A percentile compares a stretch with the other conserved stretches of the same genome.
These are phyloP conservation scores for Echinochloa phyllopogon DNA, from an alignment of 176 grass and related monocot genomes.

Conservation along the genomic window DNA sequence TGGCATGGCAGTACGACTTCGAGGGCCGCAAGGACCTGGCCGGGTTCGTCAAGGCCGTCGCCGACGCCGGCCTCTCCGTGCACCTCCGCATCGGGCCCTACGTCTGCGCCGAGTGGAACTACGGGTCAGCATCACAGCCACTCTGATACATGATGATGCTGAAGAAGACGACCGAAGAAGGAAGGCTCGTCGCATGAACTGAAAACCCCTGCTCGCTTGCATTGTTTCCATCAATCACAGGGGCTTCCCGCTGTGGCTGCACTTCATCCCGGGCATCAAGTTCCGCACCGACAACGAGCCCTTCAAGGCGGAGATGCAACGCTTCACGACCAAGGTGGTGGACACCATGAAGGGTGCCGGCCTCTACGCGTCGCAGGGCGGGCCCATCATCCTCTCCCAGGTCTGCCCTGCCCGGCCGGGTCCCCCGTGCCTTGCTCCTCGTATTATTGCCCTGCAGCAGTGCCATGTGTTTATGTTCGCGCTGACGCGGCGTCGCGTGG, in stretches of 20 bases:
- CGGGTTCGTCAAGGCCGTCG: constrained; percentile 82
- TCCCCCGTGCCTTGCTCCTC: neutral
- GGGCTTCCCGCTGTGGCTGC: constrained; percentile 96
- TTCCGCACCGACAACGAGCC: constrained; percentile 93
- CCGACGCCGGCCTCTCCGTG: constrained; percentile 88
- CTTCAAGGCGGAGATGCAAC: constrained; percentile 97
- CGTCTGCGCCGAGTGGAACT: constrained; percentile 99
- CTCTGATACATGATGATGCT: neutral
- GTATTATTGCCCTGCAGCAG: neutral
- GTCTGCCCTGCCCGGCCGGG: neutral
- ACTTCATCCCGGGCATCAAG: constrained; percentile 96
- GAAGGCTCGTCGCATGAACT: neutral
- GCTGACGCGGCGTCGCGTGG: neutral
- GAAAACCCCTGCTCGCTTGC: neutral
- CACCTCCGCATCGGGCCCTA: constrained; percentile 98
- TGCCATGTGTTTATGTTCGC: neutral
- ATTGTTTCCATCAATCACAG: constrained; percentile 39
- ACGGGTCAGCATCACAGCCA: constrained; percentile 58
- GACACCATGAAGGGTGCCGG: constrained; percentile 88
- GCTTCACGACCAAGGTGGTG: constrained; percentile 93
- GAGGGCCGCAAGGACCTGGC: constrained; percentile 95
- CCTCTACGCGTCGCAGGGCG: constrained; percentile 96
- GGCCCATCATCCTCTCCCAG: constrained; percentile 92
- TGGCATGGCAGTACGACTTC: constrained; percentile 88
- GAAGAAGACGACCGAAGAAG: neutral